These are phyloP conservation scores for Iodosphaeria phyllophila DNA, from an alignment of 2,329 filamentous ascomycete genomes.

Conservation along the genomic window DNA sequence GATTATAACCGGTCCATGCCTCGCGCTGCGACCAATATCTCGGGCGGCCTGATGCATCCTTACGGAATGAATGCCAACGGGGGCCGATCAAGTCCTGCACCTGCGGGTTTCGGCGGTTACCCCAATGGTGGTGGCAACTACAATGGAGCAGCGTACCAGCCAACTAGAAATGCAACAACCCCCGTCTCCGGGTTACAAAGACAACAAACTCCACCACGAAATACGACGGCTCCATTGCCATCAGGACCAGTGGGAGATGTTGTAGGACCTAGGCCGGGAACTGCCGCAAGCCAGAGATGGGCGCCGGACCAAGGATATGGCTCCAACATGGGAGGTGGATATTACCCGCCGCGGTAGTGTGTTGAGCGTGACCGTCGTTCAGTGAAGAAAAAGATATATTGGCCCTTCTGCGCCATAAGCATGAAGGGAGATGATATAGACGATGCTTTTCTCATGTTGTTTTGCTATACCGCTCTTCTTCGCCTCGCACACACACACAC, in stretches of 20 bases:
- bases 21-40: slow-evolving; percentile 7
- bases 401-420: too few relatives aligned
- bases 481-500: too few relatives aligned
- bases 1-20: slow-evolving; percentile 13
- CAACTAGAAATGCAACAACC: slow-evolving; percentile 21
- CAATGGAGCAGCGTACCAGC: slow-evolving; percentile 10
- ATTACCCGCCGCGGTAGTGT: too few relatives aligned
- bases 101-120: slow-evolving; percentile 8
- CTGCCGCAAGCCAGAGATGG: slow-evolving; percentile 9
- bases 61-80: slow-evolving; percentile 9
- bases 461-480: too few relatives aligned
- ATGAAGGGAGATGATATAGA: too few relatives aligned
- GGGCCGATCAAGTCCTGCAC: slow-evolving; percentile 15
- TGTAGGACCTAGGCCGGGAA: slow-evolving; percentile 11
- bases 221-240: slow-evolving; percentile 24
- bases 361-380: too few relatives aligned
- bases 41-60: slow-evolving; percentile 8
- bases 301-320: slow-evolving; percentile 13
- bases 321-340: too few relatives aligned
- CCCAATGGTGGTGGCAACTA: slow-evolving; percentile 4
- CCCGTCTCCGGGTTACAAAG: slow-evolving; percentile 14
- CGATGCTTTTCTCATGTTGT: too few relatives aligned
- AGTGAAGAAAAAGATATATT: too few relatives aligned
- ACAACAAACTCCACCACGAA: slow-evolving; percentile 20
- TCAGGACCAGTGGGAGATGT: slow-evolving; percentile 12